Percentiles rank a stretch among this genome's conserved stretches.
Evolutionary conservation across 2,329 filamentous ascomycete genomes (phyloP).

Genomic region (Fusarium longipes): DNA sequence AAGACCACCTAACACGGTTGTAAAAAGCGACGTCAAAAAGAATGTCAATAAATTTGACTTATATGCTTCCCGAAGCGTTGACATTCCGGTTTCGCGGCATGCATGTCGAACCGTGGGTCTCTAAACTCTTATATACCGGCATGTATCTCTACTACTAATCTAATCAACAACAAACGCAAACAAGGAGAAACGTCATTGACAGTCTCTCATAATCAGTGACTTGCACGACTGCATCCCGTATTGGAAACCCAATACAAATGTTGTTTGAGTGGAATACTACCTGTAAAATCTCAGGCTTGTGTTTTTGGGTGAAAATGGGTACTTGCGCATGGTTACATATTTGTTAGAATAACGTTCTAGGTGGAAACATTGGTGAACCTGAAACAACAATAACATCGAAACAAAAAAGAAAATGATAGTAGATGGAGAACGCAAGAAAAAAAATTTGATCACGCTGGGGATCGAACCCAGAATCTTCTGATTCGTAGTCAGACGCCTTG

Average conservation of each 20-base stretch:
- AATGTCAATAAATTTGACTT: neutral
- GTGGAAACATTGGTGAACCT: neutral
- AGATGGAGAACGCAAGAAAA: neutral
- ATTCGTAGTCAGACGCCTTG: constrained; percentile 48
- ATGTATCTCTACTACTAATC: neutral
- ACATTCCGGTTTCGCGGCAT: neutral
- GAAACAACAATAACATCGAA: neutral
- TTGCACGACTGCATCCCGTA: neutral
- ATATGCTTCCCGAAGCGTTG: neutral
- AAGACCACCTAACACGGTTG: neutral
- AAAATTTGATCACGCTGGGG: constrained; percentile 39
- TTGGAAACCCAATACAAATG: neutral
- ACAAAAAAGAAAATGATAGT: neutral
- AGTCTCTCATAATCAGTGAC: neutral
- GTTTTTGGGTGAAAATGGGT: neutral
- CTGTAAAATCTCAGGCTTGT: neutral
- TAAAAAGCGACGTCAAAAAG: too few relatives aligned
- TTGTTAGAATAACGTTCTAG: neutral
- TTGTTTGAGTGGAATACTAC: neutral
- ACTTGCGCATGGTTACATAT: neutral
- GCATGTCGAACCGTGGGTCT: neutral
- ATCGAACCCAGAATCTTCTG: constrained; percentile 48
- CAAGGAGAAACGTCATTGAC: neutral
- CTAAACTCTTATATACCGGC: neutral
- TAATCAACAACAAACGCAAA: neutral